Percentiles rank a stretch among this genome's conserved stretches.
These are phyloP conservation scores for Baeospora myosura DNA, from an alignment of 1,284 basidiomycete genomes.

Conservation along the genomic window DNA sequence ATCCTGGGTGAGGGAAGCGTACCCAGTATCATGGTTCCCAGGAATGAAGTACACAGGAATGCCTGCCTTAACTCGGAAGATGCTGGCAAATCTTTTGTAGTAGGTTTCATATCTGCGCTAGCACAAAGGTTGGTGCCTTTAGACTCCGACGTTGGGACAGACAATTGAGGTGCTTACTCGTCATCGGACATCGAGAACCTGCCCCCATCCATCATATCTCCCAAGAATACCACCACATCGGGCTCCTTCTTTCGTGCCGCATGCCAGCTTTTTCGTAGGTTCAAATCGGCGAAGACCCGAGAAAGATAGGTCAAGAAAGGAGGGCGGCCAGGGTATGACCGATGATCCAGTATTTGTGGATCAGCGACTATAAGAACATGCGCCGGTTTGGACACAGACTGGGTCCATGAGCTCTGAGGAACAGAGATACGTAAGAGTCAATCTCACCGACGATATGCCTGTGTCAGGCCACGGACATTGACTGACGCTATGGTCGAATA, in stretches of 20 bases:
- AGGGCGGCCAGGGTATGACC: constrained; percentile 49
- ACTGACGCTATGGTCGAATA: constrained; percentile 44
- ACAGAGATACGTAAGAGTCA: constrained; percentile 4
- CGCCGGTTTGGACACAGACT: constrained; percentile 25
- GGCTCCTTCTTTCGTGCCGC: constrained; percentile 56
- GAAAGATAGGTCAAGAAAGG: constrained; percentile 43
- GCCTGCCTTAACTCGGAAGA: constrained; percentile 44
- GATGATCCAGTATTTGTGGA: constrained; percentile 71
- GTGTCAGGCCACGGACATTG: constrained; percentile 53
- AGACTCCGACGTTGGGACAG: neutral
- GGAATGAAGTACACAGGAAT: constrained; percentile 65
- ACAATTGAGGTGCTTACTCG: constrained; percentile 49
- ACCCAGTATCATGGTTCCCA: constrained; percentile 87
- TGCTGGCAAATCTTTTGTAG: constrained; percentile 56
- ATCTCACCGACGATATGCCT: neutral
- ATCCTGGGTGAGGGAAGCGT: constrained; percentile 12
- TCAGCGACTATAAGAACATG: constrained; percentile 78
- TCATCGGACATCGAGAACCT: constrained; percentile 53
- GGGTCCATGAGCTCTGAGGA: neutral
- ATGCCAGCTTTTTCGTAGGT: constrained; percentile 79
- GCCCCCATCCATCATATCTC: constrained; percentile 85
- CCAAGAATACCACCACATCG: constrained; percentile 74
- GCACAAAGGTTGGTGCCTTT: constrained; percentile 1
- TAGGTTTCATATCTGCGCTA: constrained; percentile 59
- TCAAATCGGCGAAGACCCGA: constrained; percentile 59